phyloP scores from a whole-genome alignment of 2,329 filamentous ascomycete species.

The Xylaria sp. region DNA sequence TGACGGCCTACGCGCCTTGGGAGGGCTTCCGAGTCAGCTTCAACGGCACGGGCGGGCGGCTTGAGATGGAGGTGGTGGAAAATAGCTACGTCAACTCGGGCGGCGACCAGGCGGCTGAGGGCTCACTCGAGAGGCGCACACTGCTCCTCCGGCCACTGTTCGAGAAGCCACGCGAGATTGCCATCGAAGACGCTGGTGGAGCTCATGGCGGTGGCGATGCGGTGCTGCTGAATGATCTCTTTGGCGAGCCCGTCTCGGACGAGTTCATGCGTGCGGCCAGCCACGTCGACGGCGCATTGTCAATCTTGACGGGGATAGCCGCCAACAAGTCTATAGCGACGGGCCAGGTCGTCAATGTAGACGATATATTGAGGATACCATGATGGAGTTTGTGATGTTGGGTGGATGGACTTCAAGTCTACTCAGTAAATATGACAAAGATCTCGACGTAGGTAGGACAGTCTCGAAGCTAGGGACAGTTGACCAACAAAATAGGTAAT shows the following conservation, averaged over 20 bases:
- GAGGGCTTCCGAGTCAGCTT: constrained; percentile 68
- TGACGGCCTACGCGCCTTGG: constrained; percentile 71
- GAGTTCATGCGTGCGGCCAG: constrained; percentile 65
- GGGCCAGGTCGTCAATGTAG: constrained; percentile 65
- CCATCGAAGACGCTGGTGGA: constrained; percentile 62
- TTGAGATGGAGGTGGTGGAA: constrained; percentile 71
- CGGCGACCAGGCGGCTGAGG: constrained; percentile 65
- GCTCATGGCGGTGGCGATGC: constrained; percentile 70
- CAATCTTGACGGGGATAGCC: constrained; percentile 68
- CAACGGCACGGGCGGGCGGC: constrained; percentile 66
- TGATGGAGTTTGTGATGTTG: constrained; percentile 20
- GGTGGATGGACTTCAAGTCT: not conserved
- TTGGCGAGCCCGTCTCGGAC: constrained; percentile 63
- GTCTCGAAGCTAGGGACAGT: not conserved
- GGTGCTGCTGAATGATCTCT: constrained; percentile 66
- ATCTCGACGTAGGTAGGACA: not conserved
- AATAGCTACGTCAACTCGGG: constrained; percentile 70
- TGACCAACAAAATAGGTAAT: not conserved
- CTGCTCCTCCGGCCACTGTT: constrained; percentile 65
- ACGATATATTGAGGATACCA: constrained; percentile 58
- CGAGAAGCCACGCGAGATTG: constrained; percentile 65
- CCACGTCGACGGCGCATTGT: constrained; percentile 67
- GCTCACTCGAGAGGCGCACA: constrained; percentile 60
- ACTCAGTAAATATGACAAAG: not conserved
- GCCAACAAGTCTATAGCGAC: constrained; percentile 68